Evolutionary conservation across 1,284 basidiomycete genomes (phyloP), one percentile per base, ranked within the genome.

Genomic region (Heimioporus retisporus): DNA sequence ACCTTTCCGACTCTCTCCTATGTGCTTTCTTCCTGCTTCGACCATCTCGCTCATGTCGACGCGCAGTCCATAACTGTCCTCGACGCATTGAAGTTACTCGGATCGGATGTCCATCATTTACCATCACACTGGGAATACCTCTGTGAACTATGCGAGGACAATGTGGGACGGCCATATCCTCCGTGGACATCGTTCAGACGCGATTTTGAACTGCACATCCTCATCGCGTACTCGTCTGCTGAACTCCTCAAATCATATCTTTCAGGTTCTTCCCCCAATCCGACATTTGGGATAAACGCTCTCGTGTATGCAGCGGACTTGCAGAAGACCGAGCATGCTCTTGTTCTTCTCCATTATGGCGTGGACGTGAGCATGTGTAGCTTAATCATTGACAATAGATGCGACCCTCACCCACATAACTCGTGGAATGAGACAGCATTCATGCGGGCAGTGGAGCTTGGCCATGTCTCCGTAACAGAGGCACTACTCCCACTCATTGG

Each of bases 61-160:
- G 43, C 44, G 10, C 56, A 23, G 16, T 65, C 60, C 10, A 23
- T 23, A 31, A 25, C 8, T 14, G 19, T 55, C 15, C 18, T 63
- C 4, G 31, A 43, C 6, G 51, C 60, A 35, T 44, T 63, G 18
- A 8, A 55, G 6, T 16, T 23, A 13, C 53, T 65, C 6, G 60
- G 44, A 25, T 59, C n/a, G 15, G 56, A 50, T 21, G 35, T 65
- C 31, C 64, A 28, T 16, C 50, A 31, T 13, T 56, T 58, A 48
- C 55, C 64, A 25, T 61, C 55, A 15, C 48, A 61, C 25, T 65
- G 64, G 64, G 50, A 61, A 11, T 40, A 21, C 14, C 55, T 65
- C 19, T 62, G 60, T 42, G 60, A 58, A 25, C n/a, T 61, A 19
- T 55, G 60, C 5, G 64, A 59, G 42, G 60, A 61, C 6, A n/a